Conservation (phyloP, 148 eudicot species). For the Dianthus caryophyllus region DNA sequence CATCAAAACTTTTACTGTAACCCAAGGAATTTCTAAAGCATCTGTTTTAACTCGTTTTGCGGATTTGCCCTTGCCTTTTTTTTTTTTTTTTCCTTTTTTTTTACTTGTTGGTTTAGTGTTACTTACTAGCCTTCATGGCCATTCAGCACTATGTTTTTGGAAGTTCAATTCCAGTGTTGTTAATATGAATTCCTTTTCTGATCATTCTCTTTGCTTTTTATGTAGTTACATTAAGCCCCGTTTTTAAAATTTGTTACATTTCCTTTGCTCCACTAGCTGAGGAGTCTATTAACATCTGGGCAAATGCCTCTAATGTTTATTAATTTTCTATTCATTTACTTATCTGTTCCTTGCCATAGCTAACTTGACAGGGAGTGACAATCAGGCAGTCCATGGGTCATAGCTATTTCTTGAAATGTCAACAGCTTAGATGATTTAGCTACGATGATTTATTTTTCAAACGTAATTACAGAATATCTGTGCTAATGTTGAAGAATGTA, state of each 20-base stretch:
- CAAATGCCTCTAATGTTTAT: not conserved
- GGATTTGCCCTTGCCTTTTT: not conserved
- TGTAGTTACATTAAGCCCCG: not conserved
- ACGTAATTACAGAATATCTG: not conserved
- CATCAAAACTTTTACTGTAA: not conserved
- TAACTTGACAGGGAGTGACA: not conserved
- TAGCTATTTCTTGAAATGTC: not conserved
- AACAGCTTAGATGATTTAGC: slow-evolving; percentile 1
- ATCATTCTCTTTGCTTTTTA: not conserved
- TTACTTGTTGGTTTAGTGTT: not conserved
- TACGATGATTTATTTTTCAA: not conserved
- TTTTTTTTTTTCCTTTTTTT: not conserved
- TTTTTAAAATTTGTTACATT: not conserved
- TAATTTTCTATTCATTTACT: not conserved
- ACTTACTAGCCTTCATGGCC: not conserved
- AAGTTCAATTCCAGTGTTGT: not conserved
- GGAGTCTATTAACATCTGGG: not conserved
- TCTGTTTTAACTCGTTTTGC: not conserved
- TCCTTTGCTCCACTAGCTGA: not conserved
- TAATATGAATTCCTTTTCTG: not conserved
- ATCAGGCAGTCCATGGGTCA: not conserved
- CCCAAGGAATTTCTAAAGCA: not conserved
- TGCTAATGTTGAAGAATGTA: not conserved
- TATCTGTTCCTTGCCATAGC: not conserved
- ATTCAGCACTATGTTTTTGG: not conserved